Evolutionary conservation across 495 filamentous ascomycete species (phyloP).

Genomic region (Talaromyces adpressus): DNA sequence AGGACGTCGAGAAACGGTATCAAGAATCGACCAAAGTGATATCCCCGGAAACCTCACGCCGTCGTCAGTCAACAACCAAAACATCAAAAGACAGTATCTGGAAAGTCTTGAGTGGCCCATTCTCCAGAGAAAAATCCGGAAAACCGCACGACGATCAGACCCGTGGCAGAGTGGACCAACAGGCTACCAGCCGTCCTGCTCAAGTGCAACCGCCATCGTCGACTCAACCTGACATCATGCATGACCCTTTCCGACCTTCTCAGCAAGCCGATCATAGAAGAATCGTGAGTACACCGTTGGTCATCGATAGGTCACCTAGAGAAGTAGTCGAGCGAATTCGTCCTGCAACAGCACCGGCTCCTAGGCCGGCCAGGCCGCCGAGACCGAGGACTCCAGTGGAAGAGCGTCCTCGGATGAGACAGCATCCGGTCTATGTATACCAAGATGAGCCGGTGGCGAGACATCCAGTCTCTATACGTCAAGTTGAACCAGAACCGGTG

Average conservation of each 20-base stretch:
- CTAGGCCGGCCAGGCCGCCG: not conserved
- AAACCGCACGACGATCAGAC: not conserved
- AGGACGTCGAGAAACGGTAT: not conserved
- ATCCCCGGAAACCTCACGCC: conserved; percentile 10
- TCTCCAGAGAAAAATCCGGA: not conserved
- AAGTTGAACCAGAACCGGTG: not conserved
- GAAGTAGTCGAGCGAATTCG: not conserved
- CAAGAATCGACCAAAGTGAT: not conserved
- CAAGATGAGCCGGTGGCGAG: not conserved
- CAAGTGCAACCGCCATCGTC: not conserved
- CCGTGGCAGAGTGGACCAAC: not conserved
- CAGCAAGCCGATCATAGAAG: not conserved
- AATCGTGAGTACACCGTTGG: not conserved
- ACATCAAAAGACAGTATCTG: not conserved
- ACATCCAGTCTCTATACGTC: not conserved
- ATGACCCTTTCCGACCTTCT: not conserved
- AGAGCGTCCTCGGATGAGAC: not conserved
- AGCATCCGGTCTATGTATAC: not conserved
- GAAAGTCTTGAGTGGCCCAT: not conserved
- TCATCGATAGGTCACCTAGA: not conserved
- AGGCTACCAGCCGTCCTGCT: not conserved
- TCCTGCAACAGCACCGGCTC: not conserved
- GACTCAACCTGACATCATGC: not conserved
- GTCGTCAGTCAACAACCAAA: conserved; percentile 12
- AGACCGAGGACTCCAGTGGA: conserved; percentile 1